A percentile compares a stretch with the other conserved stretches of the same genome.
Evolutionary conservation across 768 basidiomycete species (phyloP).

Genomic region (Dioszegia hungarica): DNA sequence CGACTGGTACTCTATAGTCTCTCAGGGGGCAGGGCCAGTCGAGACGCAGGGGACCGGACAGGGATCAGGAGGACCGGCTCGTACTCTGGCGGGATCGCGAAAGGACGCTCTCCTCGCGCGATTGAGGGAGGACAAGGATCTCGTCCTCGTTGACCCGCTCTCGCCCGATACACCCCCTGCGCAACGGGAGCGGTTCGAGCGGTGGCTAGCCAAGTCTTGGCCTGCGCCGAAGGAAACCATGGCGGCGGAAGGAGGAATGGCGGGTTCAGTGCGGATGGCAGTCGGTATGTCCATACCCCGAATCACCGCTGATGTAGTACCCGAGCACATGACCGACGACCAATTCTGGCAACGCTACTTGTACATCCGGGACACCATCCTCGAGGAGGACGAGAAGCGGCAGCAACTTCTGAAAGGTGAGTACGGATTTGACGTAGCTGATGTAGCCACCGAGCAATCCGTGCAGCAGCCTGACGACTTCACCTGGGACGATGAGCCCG

Average conservation of each 20-base stretch:
- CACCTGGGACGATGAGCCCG: conserved; percentile 47
- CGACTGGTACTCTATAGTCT: conserved; percentile 76
- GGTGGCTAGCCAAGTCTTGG: conserved; percentile 38
- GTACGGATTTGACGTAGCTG: background rate
- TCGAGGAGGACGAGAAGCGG: conserved; percentile 43
- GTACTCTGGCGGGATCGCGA: conserved; percentile 51
- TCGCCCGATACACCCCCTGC: conserved; percentile 54
- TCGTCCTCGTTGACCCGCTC: conserved; percentile 71
- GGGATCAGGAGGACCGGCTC: conserved; percentile 40
- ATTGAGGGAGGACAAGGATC: conserved; percentile 67
- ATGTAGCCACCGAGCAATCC: conserved; percentile 17
- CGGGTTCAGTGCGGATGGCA: conserved; percentile 37
- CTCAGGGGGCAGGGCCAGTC: conserved; percentile 24
- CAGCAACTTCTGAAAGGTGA: conserved; percentile 41
- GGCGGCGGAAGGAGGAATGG: conserved; percentile 32
- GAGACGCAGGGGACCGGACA: conserved; percentile 16
- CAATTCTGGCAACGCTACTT: conserved; percentile 49
- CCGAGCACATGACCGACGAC: conserved; percentile 39
- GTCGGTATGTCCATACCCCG: conserved; percentile 27
- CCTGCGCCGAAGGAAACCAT: conserved; percentile 26
- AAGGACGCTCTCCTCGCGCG: conserved; percentile 71
- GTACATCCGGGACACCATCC: conserved; percentile 46
- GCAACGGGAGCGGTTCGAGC: conserved; percentile 27
- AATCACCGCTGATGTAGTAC: conserved; percentile 27
- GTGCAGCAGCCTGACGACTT: conserved; percentile 45